Evolutionary conservation across 139 green algal genomes (phyloP).

Genomic region (Gonium pectorale): DNA sequence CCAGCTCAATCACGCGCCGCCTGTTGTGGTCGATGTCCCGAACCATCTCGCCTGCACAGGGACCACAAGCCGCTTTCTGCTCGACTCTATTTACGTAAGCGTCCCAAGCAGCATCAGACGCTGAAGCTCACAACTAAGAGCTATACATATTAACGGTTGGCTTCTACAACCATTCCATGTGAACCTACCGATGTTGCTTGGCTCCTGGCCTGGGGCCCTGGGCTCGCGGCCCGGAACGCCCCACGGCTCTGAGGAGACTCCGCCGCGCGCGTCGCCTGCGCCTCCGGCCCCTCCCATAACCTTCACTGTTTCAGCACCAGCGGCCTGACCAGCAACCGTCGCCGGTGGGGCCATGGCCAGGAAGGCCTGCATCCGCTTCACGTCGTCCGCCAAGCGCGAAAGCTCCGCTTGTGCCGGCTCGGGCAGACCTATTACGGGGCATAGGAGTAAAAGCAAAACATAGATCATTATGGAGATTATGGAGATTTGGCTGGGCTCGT

Average conservation of each 20-base stretch:
- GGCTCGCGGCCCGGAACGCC: conserved; percentile 21
- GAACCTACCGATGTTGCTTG: not conserved
- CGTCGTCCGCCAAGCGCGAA: not conserved
- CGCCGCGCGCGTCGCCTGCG: not conserved
- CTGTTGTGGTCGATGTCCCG: conserved; percentile 12
- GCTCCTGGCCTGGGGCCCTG: conserved; percentile 3
- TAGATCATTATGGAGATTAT: too few relatives aligned
- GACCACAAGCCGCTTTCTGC: too few relatives aligned
- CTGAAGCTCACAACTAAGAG: too few relatives aligned
- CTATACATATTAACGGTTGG: too few relatives aligned
- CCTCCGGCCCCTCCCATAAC: not conserved
- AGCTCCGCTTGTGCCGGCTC: conserved; percentile 25
- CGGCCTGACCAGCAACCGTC: not conserved
- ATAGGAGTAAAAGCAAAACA: too few relatives aligned
- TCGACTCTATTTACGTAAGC: too few relatives aligned
- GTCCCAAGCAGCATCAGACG: too few relatives aligned
- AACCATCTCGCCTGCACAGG: not conserved
- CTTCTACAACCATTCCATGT: not conserved
- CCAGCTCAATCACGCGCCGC: not conserved
- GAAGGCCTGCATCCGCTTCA: conserved; percentile 32
- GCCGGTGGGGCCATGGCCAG: not conserved
- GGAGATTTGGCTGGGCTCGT: too few relatives aligned
- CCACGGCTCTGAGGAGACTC: conserved; percentile 5
- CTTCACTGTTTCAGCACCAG: not conserved
- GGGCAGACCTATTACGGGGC: conserved; percentile 18